Evolutionary conservation across 2,329 filamentous ascomycete species (phyloP).

Genomic region (Xylariaceae sp.): DNA sequence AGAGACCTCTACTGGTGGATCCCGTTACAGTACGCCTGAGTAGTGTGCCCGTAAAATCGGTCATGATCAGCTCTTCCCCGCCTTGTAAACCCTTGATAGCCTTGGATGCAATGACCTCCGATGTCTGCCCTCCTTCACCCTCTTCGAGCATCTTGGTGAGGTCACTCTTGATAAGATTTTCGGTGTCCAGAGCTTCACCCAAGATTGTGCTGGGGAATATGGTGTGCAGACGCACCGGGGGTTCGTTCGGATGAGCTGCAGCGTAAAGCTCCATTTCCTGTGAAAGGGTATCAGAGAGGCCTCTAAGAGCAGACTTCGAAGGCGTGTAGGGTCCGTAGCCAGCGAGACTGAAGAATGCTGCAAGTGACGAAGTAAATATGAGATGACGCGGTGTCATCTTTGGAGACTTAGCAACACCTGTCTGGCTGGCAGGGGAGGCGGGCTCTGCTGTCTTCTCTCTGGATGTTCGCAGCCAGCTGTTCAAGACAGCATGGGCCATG

Average conservation of each 20-base stretch:
- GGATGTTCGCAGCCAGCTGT: conserved; percentile 24
- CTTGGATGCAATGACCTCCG: conserved; percentile 19
- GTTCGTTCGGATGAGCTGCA: conserved; percentile 25
- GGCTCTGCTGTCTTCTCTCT: neutral
- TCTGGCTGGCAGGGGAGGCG: neutral
- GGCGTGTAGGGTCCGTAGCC: conserved; percentile 65
- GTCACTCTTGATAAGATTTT: conserved; percentile 20
- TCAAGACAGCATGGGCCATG: conserved; percentile 35
- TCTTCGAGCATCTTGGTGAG: conserved; percentile 19
- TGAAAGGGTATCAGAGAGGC: conserved; percentile 60
- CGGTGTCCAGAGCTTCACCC: conserved; percentile 45
- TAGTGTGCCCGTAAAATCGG: conserved; percentile 14
- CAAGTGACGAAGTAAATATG: conserved; percentile 62
- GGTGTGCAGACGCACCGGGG: conserved; percentile 54
- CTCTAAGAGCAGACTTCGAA: conserved; percentile 63
- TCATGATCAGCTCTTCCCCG: conserved; percentile 28
- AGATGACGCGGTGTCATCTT: conserved; percentile 47
- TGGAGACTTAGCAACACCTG: neutral
- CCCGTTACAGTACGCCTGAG: conserved; percentile 19
- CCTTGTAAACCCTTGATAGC: conserved; percentile 25
- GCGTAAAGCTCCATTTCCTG: conserved; percentile 49
- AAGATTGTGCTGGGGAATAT: conserved; percentile 64
- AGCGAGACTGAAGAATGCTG: conserved; percentile 58
- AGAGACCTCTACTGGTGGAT: conserved; percentile 17
- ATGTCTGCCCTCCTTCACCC: conserved; percentile 12